A percentile compares a stretch with the other conserved stretches of the same genome.
These are phyloP conservation scores for Calonectria hawksworthii DNA, from an alignment of 2,329 filamentous ascomycete species.

Conservation along the genomic window DNA sequence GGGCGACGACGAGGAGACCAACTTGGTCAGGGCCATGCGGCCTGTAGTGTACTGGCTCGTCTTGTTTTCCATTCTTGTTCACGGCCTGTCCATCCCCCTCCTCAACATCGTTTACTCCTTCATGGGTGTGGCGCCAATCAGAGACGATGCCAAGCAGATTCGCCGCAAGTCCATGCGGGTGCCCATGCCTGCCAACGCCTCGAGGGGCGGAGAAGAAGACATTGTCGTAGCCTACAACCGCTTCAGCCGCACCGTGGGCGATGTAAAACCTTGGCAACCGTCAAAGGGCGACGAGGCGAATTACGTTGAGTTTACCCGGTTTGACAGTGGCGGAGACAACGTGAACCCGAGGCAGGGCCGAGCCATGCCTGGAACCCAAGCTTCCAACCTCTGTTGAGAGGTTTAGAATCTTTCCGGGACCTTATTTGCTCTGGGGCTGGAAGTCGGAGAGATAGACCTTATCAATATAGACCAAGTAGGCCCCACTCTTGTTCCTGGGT, in stretches of 20 bases:
- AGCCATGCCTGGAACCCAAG: background rate
- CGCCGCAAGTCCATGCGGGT: background rate
- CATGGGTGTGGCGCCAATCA: constrained; percentile 54
- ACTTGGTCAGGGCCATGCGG: constrained; percentile 53
- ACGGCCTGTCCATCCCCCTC: constrained; percentile 60
- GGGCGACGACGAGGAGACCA: constrained; percentile 51
- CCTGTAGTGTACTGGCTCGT: constrained; percentile 58
- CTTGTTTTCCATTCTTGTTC: constrained; percentile 40
- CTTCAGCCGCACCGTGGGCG: constrained; percentile 20
- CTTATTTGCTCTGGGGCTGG: background rate
- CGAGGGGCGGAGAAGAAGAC: background rate
- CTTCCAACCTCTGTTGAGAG: background rate
- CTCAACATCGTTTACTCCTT: constrained; percentile 30
- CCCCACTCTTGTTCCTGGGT: no score
- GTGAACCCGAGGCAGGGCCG: background rate
- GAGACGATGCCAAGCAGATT: constrained; percentile 33
- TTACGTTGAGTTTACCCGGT: background rate
- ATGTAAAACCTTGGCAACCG: background rate
- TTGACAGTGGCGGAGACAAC: background rate
- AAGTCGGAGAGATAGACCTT: background rate
- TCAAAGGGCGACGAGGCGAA: background rate
- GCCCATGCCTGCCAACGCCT: constrained; percentile 16
- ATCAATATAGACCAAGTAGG: background rate
- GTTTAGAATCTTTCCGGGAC: background rate
- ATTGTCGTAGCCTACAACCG: constrained; percentile 27